phyloP scores from a whole-genome alignment of 169 alveolate species.

The Plasmodium vivax region DNA sequence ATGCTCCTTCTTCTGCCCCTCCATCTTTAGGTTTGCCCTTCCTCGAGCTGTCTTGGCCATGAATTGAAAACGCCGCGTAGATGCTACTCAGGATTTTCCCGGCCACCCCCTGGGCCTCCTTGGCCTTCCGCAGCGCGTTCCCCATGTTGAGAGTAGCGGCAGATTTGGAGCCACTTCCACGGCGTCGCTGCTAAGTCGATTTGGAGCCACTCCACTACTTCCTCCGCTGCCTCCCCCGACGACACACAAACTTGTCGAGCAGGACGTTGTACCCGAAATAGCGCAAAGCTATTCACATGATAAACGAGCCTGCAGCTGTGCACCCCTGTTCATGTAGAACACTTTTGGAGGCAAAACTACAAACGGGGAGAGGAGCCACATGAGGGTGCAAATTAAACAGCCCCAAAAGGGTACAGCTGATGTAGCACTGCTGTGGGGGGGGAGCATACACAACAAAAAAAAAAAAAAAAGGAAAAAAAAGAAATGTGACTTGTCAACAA shows the following conservation, averaged over 20 bases:
- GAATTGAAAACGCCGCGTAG: background rate
- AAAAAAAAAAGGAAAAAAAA: too few species aligned
- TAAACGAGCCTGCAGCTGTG: background rate
- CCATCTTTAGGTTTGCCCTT: background rate
- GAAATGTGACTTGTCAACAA: too few species aligned
- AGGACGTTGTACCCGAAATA: background rate
- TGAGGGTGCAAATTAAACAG: background rate
- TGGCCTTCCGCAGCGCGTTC: conserved; percentile 3
- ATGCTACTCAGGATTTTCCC: background rate
- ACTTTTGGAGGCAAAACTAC: background rate
- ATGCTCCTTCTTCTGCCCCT: background rate
- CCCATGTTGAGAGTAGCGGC: conserved; percentile 8
- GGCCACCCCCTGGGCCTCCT: background rate
- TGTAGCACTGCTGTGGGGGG: background rate
- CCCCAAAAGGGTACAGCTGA: background rate
- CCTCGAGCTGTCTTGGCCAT: background rate
- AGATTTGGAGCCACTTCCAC: background rate
- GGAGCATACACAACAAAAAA: background rate
- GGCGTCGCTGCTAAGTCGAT: background rate
- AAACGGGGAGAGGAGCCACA: background rate
- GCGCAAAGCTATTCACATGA: background rate
- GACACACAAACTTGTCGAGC: background rate
- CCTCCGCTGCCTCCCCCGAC: background rate
- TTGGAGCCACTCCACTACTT: background rate
- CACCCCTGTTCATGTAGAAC: background rate